These are phyloP conservation scores for Nosema muscidifuracis DNA, from an alignment of 371 early-diverging fungal species.

Conservation along the genomic window DNA sequence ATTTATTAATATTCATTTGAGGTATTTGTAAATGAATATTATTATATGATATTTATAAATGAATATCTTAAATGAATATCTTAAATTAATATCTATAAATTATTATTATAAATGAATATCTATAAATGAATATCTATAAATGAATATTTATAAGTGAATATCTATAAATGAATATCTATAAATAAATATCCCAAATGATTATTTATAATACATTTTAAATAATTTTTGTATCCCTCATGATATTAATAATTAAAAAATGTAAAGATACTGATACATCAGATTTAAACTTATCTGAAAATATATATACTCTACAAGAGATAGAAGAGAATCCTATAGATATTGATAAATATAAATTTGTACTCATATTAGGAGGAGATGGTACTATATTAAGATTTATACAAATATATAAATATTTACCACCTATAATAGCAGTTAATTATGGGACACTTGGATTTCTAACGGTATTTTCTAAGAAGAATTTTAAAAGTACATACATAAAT, in stretches of 20 bases:
- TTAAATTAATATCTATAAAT: too few species aligned
- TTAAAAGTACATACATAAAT: not conserved
- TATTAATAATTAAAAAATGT: not conserved
- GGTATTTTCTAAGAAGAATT: conserved; percentile 13
- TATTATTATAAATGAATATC: too few species aligned
- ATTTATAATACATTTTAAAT: too few species aligned
- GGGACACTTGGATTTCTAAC: conserved; percentile 45
- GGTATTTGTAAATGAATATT: too few species aligned
- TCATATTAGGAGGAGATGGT: conserved; percentile 56
- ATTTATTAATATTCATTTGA: too few species aligned
- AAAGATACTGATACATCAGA: not conserved
- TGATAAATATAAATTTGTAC: conserved; percentile 11
- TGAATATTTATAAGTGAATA: too few species aligned
- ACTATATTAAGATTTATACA: conserved; percentile 36
- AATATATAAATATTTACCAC: conserved; percentile 20
- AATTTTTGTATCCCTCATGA: too few species aligned
- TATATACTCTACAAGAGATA: not conserved
- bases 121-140: too few species aligned
- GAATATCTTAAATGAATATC: too few species aligned
- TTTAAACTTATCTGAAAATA: not conserved
- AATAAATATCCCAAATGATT: too few species aligned
- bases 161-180: too few species aligned
- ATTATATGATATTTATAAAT: too few species aligned
- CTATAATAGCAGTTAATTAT: conserved; percentile 46
- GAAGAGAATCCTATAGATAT: not conserved